Evolutionary conservation across 169 alveolate genomes (phyloP).

Genomic region (Plasmodium vivax): DNA sequence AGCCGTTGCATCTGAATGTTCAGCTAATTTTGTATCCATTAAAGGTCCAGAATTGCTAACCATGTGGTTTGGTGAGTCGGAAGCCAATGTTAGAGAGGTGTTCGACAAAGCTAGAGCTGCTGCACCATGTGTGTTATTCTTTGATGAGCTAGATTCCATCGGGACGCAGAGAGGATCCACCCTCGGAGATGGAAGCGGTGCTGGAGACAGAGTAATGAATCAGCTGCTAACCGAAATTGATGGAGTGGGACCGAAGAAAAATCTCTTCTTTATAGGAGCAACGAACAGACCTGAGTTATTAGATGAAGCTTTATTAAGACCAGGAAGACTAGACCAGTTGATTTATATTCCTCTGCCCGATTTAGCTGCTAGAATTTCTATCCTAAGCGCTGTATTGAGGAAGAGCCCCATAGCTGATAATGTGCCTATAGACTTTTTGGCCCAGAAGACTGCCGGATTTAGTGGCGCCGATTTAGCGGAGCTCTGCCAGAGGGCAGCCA

Average conservation of each 20-base stretch:
- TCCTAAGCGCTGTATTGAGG: slow-evolving; percentile 96
- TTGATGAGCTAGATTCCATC: slow-evolving; percentile 99
- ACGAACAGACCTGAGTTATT: slow-evolving; percentile 99
- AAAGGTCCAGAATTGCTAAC: slow-evolving; percentile 99
- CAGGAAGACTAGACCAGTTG: slow-evolving; percentile 99
- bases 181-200: slow-evolving; percentile 97
- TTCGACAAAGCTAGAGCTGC: slow-evolving; percentile 99
- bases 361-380: slow-evolving; percentile 95
- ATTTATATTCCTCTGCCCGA: slow-evolving; percentile 99
- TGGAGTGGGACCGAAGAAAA: slow-evolving; percentile 99
- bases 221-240: slow-evolving; percentile 99
- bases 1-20: slow-evolving; percentile 99
- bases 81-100: slow-evolving; percentile 99
- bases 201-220: slow-evolving; percentile 99
- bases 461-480: slow-evolving; percentile 99
- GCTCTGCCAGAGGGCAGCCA: slow-evolving; percentile 98
- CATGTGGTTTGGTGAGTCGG: slow-evolving; percentile 99
- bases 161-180: slow-evolving; percentile 97
- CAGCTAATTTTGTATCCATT: slow-evolving; percentile 99
- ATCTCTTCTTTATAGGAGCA: slow-evolving; percentile 99
- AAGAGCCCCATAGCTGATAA: slow-evolving; percentile 98
- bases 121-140: slow-evolving; percentile 99
- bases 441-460: slow-evolving; percentile 99
- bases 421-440: slow-evolving; percentile 97
- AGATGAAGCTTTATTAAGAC: slow-evolving; percentile 99